Evolutionary conservation across 2,329 filamentous ascomycete genomes (phyloP), one percentile per base, ranked within the genome.

Genomic region (Ophiostoma sp.): DNA sequence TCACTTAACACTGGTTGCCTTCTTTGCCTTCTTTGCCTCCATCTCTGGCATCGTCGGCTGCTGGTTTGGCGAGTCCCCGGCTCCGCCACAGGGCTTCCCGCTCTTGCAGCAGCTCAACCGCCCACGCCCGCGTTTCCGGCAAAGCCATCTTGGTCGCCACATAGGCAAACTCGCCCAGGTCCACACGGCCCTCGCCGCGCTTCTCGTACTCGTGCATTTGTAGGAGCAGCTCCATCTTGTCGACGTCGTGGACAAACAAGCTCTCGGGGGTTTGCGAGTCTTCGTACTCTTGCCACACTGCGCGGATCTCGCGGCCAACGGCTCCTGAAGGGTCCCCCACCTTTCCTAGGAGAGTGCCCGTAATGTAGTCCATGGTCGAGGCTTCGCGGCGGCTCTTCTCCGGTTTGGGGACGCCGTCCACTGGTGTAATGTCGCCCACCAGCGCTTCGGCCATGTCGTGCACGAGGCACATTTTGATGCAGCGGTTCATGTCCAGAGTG

Each of bases 171-270:
- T 99, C 96, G 70, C 92, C 89, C 69, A 99, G 84, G 81, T 98
- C 94, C 52, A 94, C 5, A n/a, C 61, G 45, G 36, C 89, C 89
- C 72, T 90, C 83, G 69, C 89, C 86, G 15, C 87, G 84, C 78
- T 92, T 91, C 87, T 99, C 96, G 80, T 99, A 99, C 82, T 99
- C 96, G 39, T 97, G 85, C 93, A 98, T 98, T 85, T 99, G 96
- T 79, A 97, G 84, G 75, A 99, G 83, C 76, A 99, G 85, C 84
- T 99, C 96, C 82, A 99, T 90, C 90, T 98, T 98, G 83, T 99
- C 96, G 74, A 99, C 89, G 81, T 99, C 96, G 81, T 99, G 96
- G 59, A 99, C 96, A 76, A 95, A 98, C 75, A 91, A 87, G 77
- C 92, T 93, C 80, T 99, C 95, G 17, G 91, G 84, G 9, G 96